Evolutionary conservation across 2,329 filamentous ascomycete genomes (phyloP).

Genomic region (Aspergillus quadricinctus): DNA sequence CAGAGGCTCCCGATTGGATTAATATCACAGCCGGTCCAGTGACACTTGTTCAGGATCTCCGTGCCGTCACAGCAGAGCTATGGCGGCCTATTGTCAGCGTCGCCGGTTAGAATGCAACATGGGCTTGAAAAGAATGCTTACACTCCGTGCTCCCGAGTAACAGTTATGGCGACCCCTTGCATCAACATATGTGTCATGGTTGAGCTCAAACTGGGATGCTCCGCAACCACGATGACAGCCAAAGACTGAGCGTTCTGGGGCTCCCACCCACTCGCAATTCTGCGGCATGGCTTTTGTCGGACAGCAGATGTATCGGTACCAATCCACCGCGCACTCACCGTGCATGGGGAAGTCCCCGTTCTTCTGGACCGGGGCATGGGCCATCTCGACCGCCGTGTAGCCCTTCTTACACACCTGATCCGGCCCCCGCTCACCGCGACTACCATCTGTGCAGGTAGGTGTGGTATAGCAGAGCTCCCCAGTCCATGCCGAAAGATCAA

Average conservation of each 20-base stretch:
- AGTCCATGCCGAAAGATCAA: slow-evolving; percentile 16
- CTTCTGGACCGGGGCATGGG: slow-evolving; percentile 9
- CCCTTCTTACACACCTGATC: slow-evolving; percentile 21
- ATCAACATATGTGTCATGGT: slow-evolving; percentile 11
- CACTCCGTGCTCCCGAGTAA: slow-evolving; percentile 1
- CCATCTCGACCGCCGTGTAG: slow-evolving; percentile 9
- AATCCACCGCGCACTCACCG: slow-evolving; percentile 17
- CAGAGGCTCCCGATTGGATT: background rate
- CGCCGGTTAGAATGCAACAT: background rate
- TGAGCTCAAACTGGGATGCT: slow-evolving; percentile 11
- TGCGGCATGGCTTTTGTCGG: slow-evolving; percentile 23
- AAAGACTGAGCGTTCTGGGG: slow-evolving; percentile 14
- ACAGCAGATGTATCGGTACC: slow-evolving; percentile 26
- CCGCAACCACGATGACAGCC: slow-evolving; percentile 8
- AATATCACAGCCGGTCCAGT: slow-evolving; percentile 17
- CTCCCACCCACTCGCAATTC: slow-evolving; percentile 25
- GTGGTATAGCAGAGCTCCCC: slow-evolving; percentile 27
- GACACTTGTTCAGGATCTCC: slow-evolving; percentile 15
- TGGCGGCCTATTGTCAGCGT: background rate
- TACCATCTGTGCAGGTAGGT: slow-evolving; percentile 18
- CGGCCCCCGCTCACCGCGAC: slow-evolving; percentile 7
- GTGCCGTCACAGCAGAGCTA: slow-evolving; percentile 20
- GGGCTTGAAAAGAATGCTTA: background rate
- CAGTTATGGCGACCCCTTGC: slow-evolving; percentile 9
- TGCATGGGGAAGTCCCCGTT: background rate